Percentiles rank a stretch among this genome's conserved stretches.
Conservation (phyloP, 108 stramenopile genomes). For the Skeletonema menzelii region DNA sequence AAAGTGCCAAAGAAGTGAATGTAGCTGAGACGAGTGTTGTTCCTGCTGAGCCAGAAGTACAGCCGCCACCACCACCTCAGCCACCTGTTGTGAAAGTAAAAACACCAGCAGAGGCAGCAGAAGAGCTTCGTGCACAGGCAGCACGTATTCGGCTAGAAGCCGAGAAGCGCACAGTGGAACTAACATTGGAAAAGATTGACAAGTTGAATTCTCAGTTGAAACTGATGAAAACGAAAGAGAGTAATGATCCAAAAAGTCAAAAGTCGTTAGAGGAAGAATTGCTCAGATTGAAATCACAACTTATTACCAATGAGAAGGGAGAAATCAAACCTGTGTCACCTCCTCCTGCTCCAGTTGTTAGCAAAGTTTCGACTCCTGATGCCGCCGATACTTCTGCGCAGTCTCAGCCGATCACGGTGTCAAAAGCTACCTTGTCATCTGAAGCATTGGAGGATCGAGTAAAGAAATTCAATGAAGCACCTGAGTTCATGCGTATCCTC, state of each 20-base stretch:
- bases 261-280: slow-evolving; percentile 32
- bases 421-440: slow-evolving; percentile 8
- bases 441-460: slow-evolving; percentile 43
- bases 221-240: slow-evolving; percentile 19
- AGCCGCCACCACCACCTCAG: background rate
- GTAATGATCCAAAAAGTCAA: slow-evolving; percentile 19
- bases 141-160: slow-evolving; percentile 72
- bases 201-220: slow-evolving; percentile 53
- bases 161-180: slow-evolving; percentile 60
- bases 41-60: background rate
- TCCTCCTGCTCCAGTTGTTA: slow-evolving; percentile 5
- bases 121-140: slow-evolving; percentile 55
- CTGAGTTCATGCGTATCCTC: slow-evolving; percentile 49
- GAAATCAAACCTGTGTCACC: slow-evolving; percentile 1
- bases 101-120: slow-evolving; percentile 32
- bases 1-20: background rate
- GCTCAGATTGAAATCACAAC: slow-evolving; percentile 44
- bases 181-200: slow-evolving; percentile 72
- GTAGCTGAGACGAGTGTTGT: background rate
- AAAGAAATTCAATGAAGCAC: slow-evolving; percentile 39
- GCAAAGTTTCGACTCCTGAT: background rate
- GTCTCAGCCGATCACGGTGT: background rate
- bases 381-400: background rate
- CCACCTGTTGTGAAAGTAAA: background rate
- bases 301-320: slow-evolving; percentile 46